Percentiles rank a stretch among this genome's conserved stretches.
phyloP scores from a whole-genome alignment of 768 basidiomycete species.

The Pulveroboletus sp. region DNA sequence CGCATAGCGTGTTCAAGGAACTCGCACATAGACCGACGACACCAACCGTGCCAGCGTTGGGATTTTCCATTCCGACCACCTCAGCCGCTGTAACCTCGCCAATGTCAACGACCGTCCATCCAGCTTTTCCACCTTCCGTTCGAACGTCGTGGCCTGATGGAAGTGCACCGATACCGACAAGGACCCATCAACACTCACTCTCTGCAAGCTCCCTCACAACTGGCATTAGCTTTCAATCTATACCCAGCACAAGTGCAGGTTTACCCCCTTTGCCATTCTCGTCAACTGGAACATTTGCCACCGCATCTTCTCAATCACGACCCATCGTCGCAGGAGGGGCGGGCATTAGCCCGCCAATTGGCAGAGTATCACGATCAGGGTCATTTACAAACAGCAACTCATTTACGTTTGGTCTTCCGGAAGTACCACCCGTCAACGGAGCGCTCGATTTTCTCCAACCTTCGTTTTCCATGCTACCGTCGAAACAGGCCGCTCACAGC shows the following conservation, averaged over 20 bases:
- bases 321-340: conserved; percentile 18
- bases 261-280: conserved; percentile 31
- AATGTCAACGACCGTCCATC: conserved; percentile 19
- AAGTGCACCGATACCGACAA: conserved; percentile 24
- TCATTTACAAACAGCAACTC: conserved; percentile 48
- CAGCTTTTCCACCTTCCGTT: conserved; percentile 22
- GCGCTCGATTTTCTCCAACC: conserved; percentile 32
- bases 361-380: conserved; percentile 57
- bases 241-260: conserved; percentile 30
- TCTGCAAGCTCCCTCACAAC: conserved; percentile 28
- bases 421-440: conserved; percentile 22
- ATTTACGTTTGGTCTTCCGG: conserved; percentile 37
- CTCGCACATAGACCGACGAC: conserved; percentile 20
- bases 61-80: conserved; percentile 19
- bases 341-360: conserved; percentile 38
- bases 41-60: conserved; percentile 14
- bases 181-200: conserved; percentile 32
- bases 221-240: conserved; percentile 29
- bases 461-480: conserved; percentile 5
- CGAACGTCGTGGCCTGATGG: conserved; percentile 32
- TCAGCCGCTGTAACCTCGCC: conserved; percentile 20
- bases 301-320: conserved; percentile 25
- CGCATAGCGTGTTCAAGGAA: conserved; percentile 22
- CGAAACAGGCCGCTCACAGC: conserved; percentile 19
- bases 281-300: conserved; percentile 30